These are phyloP conservation scores for Vickermania spadyakhi DNA, from an alignment of 208 protist species.

Conservation along the genomic window DNA sequence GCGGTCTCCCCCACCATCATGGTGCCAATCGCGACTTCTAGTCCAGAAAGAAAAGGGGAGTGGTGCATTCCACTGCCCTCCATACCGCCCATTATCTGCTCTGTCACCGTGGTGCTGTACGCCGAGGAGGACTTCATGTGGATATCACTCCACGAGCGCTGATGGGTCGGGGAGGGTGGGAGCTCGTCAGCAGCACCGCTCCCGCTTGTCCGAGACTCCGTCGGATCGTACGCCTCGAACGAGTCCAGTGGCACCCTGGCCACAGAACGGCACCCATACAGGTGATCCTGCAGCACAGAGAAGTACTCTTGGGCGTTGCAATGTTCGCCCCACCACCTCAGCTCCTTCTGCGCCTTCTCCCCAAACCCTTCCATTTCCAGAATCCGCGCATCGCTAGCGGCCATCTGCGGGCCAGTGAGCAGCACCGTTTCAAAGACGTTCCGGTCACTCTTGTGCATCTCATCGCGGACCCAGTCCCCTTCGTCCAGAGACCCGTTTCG, in stretches of 20 bases:
- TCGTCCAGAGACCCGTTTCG: neutral
- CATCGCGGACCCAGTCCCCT: neutral
- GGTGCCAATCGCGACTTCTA: neutral
- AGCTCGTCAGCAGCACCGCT: neutral
- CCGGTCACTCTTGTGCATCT: neutral
- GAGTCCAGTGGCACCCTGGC: neutral
- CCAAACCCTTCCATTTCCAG: neutral
- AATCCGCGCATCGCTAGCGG: too few relatives aligned
- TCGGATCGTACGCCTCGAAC: neutral
- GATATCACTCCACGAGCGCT: neutral
- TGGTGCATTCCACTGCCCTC: neutral
- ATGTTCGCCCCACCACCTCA: neutral
- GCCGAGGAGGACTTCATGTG: neutral
- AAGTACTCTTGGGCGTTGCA: neutral
- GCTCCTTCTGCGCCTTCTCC: neutral
- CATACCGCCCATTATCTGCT: neutral
- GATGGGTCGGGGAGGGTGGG: neutral
- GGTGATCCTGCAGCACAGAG: neutral
- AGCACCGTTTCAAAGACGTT: neutral
- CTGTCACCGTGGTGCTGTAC: neutral
- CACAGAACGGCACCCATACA: neutral
- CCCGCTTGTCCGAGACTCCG: neutral
- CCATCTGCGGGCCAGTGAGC: neutral
- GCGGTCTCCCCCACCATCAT: slow-evolving; percentile 1
- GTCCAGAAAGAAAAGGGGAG: neutral